A percentile compares a stretch with the other conserved stretches of the same genome.
Conservation (phyloP, 306 rosid genomes). For the Inga leiocalycina region DNA sequence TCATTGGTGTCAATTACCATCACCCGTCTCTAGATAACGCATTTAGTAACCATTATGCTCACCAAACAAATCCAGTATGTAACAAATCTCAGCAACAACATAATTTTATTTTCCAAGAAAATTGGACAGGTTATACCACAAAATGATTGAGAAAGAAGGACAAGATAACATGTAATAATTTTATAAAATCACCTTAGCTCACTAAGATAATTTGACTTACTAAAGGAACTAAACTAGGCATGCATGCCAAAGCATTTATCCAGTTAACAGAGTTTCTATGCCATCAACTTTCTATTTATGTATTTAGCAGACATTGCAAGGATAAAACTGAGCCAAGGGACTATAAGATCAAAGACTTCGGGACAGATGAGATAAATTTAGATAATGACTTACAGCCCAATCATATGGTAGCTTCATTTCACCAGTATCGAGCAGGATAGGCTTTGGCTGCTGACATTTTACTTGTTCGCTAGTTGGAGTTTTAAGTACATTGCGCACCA, state of each 20-base stretch:
- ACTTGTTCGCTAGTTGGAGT: slow-evolving; percentile 70
- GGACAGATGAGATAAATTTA: slow-evolving; percentile 5
- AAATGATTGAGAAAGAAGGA: slow-evolving; percentile 1
- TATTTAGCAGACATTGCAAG: slow-evolving; percentile 8
- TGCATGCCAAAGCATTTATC: background rate
- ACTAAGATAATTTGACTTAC: background rate
- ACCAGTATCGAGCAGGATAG: slow-evolving; percentile 93
- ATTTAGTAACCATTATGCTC: background rate
- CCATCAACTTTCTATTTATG: slow-evolving; percentile 24
- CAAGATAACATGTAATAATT: background rate
- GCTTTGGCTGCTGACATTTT: slow-evolving; percentile 83
- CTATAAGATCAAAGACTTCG: background rate
- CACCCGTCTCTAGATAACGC: background rate
- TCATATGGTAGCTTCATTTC: slow-evolving; percentile 90
- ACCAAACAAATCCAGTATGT: background rate
- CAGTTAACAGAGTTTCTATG: background rate
- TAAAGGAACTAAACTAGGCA: background rate
- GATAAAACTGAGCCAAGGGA: slow-evolving; percentile 15
- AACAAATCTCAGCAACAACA: background rate
- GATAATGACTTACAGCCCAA: slow-evolving; percentile 82
- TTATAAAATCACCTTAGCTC: background rate
- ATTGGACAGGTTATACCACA: background rate
- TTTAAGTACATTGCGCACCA: slow-evolving; percentile 71
- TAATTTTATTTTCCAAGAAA: background rate
- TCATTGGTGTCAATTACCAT: background rate